These are phyloP conservation scores for Ophioceras dolichostomum DNA, from an alignment of 2,329 filamentous ascomycete genomes.

Conservation along the genomic window DNA sequence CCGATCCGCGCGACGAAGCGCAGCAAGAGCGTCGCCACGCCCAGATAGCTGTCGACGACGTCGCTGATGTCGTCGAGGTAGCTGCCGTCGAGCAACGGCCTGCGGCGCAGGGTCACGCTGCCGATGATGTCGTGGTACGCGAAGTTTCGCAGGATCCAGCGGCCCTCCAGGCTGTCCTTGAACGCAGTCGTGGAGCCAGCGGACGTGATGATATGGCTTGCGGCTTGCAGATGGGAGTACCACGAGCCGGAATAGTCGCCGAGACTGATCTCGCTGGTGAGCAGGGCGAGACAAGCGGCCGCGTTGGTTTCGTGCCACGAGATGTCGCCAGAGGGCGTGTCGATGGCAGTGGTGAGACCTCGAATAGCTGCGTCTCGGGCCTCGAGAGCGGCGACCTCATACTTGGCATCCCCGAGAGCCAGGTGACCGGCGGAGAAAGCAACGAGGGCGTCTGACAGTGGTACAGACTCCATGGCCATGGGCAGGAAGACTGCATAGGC, in stretches of 20 bases:
- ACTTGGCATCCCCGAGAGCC: slow-evolving; percentile 4
- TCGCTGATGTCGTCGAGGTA: slow-evolving; percentile 8
- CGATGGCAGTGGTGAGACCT: slow-evolving; percentile 4
- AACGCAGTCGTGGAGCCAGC: slow-evolving; percentile 6
- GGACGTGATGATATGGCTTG: slow-evolving; percentile 6
- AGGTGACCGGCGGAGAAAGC: slow-evolving; percentile 6
- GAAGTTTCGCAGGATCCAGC: slow-evolving; percentile 10
- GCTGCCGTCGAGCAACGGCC: slow-evolving; percentile 3
- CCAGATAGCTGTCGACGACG: slow-evolving; percentile 8
- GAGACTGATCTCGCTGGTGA: slow-evolving; percentile 5
- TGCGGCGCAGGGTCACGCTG: slow-evolving; percentile 4
- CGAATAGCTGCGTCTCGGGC: slow-evolving; percentile 5
- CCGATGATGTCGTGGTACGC: slow-evolving; percentile 8
- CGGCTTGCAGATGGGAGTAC: slow-evolving; percentile 7
- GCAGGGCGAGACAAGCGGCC: slow-evolving; percentile 6
- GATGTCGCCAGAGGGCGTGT: slow-evolving; percentile 2
- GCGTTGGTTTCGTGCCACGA: slow-evolving; percentile 7
- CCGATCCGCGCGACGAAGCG: not conserved
- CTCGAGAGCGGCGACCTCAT: slow-evolving; percentile 4
- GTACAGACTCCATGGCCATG: slow-evolving; percentile 9
- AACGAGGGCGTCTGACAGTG: slow-evolving; percentile 7
- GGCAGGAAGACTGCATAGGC: slow-evolving; percentile 5
- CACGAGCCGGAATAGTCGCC: slow-evolving; percentile 4
- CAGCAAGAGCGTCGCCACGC: slow-evolving; percentile 7
- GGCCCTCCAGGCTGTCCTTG: slow-evolving; percentile 4